Evolutionary conservation across 208 protist genomes (phyloP), one percentile per base, ranked within the genome.

Genomic region (Leishmania amazonensis): DNA sequence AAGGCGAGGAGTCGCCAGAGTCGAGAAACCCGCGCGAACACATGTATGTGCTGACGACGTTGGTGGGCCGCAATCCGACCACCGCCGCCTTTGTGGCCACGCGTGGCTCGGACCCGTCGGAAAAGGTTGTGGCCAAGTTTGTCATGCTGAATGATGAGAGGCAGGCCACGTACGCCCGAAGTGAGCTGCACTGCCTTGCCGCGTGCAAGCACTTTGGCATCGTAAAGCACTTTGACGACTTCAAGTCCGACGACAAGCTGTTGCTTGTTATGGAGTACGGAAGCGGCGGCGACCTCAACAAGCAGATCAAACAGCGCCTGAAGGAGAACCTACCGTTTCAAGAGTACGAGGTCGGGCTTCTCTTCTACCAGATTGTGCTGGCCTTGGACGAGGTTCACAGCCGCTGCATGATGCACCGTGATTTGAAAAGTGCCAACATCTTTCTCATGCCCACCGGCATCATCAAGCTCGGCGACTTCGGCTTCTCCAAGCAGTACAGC

Each of bases 381-480:
- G 96, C 93, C 54, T 80, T 98, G 47, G 84, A 97, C 72, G 92
- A 98, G 80, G 88, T 98, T 17, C 96, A 98, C 85, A 83, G 71
- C 57, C 89, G 95, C 35, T 76, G 87, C 47, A 97, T 98, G 88
- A 94, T 98, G 87, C 95, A 98, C 78, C 91, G 95, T 28, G 95
- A 98, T 77, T 75, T 98, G 65, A 98, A 98, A 85, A 96, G 92
- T 78, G 95, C 93, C 15, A 98, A 98, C 84, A 94, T 98, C 64
- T 94, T 98, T 57, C 84, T 98, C 38, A 96, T 92, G 87, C 87
- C 92, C 9, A 93, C 88, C 17, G 95, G 95, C 71, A 91, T 96
- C 76, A 90, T 97, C 78, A 98, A 98, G 68, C 89, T 98, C n/a
- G 95, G 92, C 21, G 95, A 98, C 84, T 98, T 98, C 83, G 93